Base-by-base conservation (phyloP, 164 flowering plant genomes). In the Pachysandra terminalis region DNA sequence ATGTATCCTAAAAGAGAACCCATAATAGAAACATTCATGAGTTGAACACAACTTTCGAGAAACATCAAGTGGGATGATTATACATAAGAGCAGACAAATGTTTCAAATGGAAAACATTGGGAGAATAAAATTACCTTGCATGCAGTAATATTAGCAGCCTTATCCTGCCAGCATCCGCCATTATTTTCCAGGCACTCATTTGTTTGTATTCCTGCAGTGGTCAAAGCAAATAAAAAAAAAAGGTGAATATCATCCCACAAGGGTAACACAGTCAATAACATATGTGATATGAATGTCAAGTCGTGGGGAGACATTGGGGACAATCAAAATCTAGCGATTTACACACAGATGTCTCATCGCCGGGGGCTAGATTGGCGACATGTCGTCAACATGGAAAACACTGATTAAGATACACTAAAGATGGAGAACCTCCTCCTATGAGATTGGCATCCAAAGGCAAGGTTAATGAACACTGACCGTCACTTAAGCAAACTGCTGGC, bases 91-190 rank as follows among this genome's bases (percentile, higher is more conserved):
- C 25, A 10, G 22, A 19, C 21, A 49, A 32, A 32, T 49, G 9
- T 32, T 49, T 9, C 25, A 24, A 53, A 60, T 24, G 40, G 19
- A 53, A 55, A 54, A 53, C 26, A 37, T 40, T 22, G 45, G 68
- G 63, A 61, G 22, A 8, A 61, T 4, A 12, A 21, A 65, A 24
- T 66, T 84, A 94, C 98, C 95, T 81, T 84, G 91, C 98, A 94
- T 37, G 97, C 98, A 49, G 95, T 79, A 66, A 88, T 52, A 53
- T 91, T 91, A 59, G 90, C 82, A 67, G 77, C 77, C 71, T 80
- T 87, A 73, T 94, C 92, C 68, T 78, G 73, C 98, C 97, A 94
- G 79, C 98, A 94, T 56, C 98, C 98, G 64, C 98, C 98, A 73
- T 91, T 84, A 73, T 88, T 90, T 32, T 82, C 81, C 71, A 91